Conservation (phyloP, 352 stramenopile genomes). For the Pythium phragmitis region DNA sequence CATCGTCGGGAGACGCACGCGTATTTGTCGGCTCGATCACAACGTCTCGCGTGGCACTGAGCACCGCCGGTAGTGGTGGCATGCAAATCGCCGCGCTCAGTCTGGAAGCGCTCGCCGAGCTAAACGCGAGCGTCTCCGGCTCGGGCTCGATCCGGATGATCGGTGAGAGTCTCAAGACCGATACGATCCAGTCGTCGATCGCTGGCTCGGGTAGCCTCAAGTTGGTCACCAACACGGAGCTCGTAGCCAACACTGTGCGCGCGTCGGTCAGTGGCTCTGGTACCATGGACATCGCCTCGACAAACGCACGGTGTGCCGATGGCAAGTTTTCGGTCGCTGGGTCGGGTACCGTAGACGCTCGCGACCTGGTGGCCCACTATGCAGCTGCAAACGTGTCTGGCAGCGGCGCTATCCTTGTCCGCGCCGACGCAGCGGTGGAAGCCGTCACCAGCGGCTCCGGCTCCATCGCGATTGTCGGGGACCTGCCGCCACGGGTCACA, state of each 20-base stretch:
- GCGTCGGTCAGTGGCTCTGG: constrained; percentile 27
- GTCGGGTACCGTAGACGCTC: constrained; percentile 26
- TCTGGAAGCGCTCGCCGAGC: neutral
- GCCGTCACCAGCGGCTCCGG: constrained; percentile 23
- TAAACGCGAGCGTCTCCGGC: constrained; percentile 4
- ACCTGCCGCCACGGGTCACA: constrained; percentile 10
- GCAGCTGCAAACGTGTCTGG: constrained; percentile 15
- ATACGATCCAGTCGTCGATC: constrained; percentile 15
- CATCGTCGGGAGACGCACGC: constrained; percentile 21
- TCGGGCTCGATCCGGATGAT: constrained; percentile 20
- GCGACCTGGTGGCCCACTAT: constrained; percentile 22
- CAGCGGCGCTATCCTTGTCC: constrained; percentile 25
- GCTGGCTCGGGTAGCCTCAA: constrained; percentile 29
- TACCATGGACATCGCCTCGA: constrained; percentile 24
- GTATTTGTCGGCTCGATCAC: constrained; percentile 22
- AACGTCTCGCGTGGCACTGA: constrained; percentile 9
- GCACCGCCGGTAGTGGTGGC: constrained; percentile 24
- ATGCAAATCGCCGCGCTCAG: constrained; percentile 23
- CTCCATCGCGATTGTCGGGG: constrained; percentile 17
- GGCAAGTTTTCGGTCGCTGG: constrained; percentile 27
- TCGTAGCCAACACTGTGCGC: constrained; percentile 17
- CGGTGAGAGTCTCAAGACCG: constrained; percentile 16
- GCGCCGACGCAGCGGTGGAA: constrained; percentile 11
- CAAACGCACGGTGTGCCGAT: constrained; percentile 6
- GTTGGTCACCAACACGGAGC: constrained; percentile 21